Conservation (phyloP, 2,329 filamentous ascomycete species). For the Fusarium oxysporum region DNA sequence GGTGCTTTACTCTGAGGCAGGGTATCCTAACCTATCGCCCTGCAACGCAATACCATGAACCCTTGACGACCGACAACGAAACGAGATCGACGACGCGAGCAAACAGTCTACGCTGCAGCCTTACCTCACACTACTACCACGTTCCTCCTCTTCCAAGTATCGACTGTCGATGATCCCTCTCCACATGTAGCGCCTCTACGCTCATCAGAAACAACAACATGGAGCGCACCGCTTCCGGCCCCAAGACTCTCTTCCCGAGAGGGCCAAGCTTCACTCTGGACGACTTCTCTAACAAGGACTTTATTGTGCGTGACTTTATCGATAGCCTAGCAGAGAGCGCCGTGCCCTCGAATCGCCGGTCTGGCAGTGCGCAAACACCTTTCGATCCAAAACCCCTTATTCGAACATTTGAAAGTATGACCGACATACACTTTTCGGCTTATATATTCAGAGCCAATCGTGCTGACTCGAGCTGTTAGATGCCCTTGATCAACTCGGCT, state of each 20-base stretch:
- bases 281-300: conserved; percentile 89
- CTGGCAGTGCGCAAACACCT: conserved; percentile 69
- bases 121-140: background rate
- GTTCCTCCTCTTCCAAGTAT: conserved; percentile 6
- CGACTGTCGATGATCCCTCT: conserved; percentile 21
- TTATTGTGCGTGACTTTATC: conserved; percentile 98
- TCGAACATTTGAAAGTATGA: conserved; percentile 85
- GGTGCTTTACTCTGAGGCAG: background rate
- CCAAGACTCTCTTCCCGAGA: conserved; percentile 78
- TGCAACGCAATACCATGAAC: conserved; percentile 16
- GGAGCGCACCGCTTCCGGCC: conserved; percentile 60
- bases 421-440: background rate
- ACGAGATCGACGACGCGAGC: conserved; percentile 29
- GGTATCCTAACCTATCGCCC: conserved; percentile 19
- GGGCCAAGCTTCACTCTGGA: conserved; percentile 88
- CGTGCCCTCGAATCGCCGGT: conserved; percentile 82
- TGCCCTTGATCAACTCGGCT: conserved; percentile 74
- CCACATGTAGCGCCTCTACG: conserved; percentile 49
- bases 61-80: conserved; percentile 31
- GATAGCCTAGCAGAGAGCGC: conserved; percentile 90
- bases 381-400: conserved; percentile 99
- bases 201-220: conserved; percentile 48
- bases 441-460: background rate
- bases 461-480: conserved; percentile 53
- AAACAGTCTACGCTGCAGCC: conserved; percentile 5